Evolutionary conservation across 164 flowering plant species (phyloP).

Genomic region (Akebia trifoliata): DNA sequence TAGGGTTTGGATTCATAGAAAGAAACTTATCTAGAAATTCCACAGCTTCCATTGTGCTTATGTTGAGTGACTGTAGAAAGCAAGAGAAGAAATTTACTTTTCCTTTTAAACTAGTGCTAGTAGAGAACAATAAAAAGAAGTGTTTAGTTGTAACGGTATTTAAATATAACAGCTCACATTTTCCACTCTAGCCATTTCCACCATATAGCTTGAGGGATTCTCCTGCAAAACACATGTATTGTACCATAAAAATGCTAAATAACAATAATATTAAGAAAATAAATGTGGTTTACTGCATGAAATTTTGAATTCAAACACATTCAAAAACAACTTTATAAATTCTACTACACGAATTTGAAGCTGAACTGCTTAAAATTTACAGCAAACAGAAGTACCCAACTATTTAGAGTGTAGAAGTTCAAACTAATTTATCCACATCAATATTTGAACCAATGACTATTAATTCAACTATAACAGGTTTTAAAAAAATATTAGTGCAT

Average conservation of each 20-base stretch:
- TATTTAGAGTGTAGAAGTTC: background rate
- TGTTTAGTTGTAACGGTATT: background rate
- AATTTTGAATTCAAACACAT: background rate
- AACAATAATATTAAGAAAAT: background rate
- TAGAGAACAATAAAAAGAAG: no score
- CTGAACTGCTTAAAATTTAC: background rate
- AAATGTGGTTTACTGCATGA: background rate
- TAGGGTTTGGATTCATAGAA: constrained; percentile 74
- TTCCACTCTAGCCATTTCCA: constrained; percentile 78
- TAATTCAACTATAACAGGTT: no score
- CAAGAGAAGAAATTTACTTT: constrained; percentile 12
- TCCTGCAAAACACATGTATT: constrained; percentile 40
- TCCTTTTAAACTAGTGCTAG: background rate
- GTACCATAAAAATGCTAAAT: background rate
- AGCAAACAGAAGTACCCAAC: background rate
- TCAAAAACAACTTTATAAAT: background rate
- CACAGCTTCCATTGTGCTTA: constrained; percentile 71
- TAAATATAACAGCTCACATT: constrained; percentile 39
- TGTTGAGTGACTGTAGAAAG: constrained; percentile 48
- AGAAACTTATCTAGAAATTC: constrained; percentile 80
- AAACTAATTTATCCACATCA: background rate
- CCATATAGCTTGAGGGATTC: constrained; percentile 64
- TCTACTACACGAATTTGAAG: background rate
- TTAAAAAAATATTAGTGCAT: background rate
- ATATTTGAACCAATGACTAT: background rate